Percentiles rank a stretch among this genome's conserved stretches.
These are phyloP conservation scores for Amoebophrya sp. DNA, from an alignment of 169 alveolate genomes.

Conservation along the genomic window DNA sequence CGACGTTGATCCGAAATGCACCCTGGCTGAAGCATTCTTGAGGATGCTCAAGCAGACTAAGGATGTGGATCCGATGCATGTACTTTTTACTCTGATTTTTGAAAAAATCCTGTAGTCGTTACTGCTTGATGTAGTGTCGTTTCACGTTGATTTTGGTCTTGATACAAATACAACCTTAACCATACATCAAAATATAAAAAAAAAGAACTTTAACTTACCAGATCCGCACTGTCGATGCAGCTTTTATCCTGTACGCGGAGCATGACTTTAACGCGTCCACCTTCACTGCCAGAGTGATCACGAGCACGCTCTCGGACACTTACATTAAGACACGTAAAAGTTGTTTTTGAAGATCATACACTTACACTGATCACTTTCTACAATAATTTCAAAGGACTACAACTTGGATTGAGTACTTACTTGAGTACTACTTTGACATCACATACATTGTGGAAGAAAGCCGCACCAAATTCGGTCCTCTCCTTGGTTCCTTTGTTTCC, in stretches of 20 bases:
- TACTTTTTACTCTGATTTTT: not conserved
- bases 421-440: no score
- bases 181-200: conserved; percentile 31
- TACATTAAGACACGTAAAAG: no score
- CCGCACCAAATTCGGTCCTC: no score
- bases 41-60: conserved; percentile 53
- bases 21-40: conserved; percentile 61
- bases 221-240: conserved; percentile 54
- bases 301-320: conserved; percentile 61
- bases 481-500: no score
- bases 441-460: no score
- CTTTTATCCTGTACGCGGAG: conserved; percentile 72
- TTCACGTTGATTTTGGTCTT: no score
- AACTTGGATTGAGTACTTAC: no score
- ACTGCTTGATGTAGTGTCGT: no score
- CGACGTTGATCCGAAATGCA: conserved; percentile 57
- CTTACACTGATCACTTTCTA: no score
- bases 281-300: conserved; percentile 70
- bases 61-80: conserved; percentile 37
- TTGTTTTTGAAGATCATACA: no score
- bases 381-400: no score
- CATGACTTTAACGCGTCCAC: conserved; percentile 76
- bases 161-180: conserved; percentile 15
- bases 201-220: not conserved
- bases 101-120: no score